These are phyloP conservation scores for Apiospora kogelbergensis DNA, from an alignment of 2,329 filamentous ascomycete species.

Conservation along the genomic window DNA sequence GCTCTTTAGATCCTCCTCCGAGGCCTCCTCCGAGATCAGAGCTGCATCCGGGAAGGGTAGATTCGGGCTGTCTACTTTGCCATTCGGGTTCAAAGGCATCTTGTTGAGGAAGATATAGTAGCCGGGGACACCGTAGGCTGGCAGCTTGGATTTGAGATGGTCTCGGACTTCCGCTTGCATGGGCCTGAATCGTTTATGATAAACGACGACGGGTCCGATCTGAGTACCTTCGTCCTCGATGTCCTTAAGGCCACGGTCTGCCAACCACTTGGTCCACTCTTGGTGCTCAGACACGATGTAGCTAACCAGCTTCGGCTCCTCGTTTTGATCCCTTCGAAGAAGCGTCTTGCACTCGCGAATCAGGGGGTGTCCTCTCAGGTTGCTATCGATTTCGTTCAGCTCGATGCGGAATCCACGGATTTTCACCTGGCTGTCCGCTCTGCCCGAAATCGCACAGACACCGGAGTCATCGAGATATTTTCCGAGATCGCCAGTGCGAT, in stretches of 20 bases:
- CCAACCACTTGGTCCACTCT: constrained; percentile 71
- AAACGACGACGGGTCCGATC: constrained; percentile 43
- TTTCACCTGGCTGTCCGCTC: constrained; percentile 89
- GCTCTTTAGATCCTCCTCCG: constrained; percentile 41
- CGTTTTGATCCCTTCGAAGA: constrained; percentile 77
- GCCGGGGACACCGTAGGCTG: constrained; percentile 73
- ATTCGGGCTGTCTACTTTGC: constrained; percentile 78
- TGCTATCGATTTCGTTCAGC: constrained; percentile 86
- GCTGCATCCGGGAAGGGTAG: constrained; percentile 76
- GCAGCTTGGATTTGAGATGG: constrained; percentile 69
- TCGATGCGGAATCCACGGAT: constrained; percentile 96
- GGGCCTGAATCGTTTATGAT: constrained; percentile 42
- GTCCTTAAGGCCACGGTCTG: constrained; percentile 53
- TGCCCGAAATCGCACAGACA: constrained; percentile 44
- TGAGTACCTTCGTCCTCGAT: constrained; percentile 51
- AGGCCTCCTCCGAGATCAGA: constrained; percentile 56
- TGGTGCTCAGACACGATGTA: constrained; percentile 84
- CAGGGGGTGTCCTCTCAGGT: constrained; percentile 71
- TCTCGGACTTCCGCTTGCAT: constrained; percentile 57
- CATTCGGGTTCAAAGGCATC: constrained; percentile 81
- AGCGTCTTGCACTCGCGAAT: constrained; percentile 85
- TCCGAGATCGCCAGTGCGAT: constrained; percentile 85
- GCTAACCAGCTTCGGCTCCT: constrained; percentile 83
- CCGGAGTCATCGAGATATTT: constrained; percentile 32
- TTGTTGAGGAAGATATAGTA: constrained; percentile 71